Conservation (phyloP, 2,329 filamentous ascomycete species). For the Aspergillus ochraceus region DNA sequence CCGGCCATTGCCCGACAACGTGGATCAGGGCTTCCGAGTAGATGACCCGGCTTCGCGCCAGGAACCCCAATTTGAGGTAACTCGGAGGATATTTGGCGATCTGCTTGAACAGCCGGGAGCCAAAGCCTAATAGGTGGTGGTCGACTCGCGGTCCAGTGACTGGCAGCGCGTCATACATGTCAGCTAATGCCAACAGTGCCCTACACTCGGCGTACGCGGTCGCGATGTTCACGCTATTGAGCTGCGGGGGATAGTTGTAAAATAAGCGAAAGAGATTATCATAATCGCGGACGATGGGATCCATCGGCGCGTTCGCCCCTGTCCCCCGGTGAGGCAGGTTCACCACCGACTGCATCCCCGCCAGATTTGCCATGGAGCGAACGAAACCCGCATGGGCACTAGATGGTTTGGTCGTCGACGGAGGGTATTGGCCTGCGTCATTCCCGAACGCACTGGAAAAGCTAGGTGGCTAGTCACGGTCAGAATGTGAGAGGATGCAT, state of each 20-base stretch:
- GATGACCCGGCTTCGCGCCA: slow-evolving; percentile 79
- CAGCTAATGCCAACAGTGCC: slow-evolving; percentile 80
- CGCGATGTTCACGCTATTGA: slow-evolving; percentile 86
- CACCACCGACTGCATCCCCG: slow-evolving; percentile 54
- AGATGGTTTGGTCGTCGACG: slow-evolving; percentile 63
- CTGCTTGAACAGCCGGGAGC: slow-evolving; percentile 88
- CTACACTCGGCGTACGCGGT: slow-evolving; percentile 94
- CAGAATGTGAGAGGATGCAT: background rate
- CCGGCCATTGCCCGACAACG: slow-evolving; percentile 91
- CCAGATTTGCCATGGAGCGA: slow-evolving; percentile 80
- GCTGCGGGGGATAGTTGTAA: slow-evolving; percentile 83
- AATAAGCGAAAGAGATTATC: slow-evolving; percentile 95
- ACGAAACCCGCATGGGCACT: slow-evolving; percentile 71
- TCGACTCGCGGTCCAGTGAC: slow-evolving; percentile 89
- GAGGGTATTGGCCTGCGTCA: slow-evolving; percentile 44
- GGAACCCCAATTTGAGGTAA: slow-evolving; percentile 85
- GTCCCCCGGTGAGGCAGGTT: slow-evolving; percentile 50
- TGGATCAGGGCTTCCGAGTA: slow-evolving; percentile 88
- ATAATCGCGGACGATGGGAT: slow-evolving; percentile 85
- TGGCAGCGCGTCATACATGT: slow-evolving; percentile 87
- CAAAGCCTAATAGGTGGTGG: slow-evolving; percentile 90
- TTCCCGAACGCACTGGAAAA: slow-evolving; percentile 60
- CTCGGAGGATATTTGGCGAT: slow-evolving; percentile 94
- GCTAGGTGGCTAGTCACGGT: slow-evolving; percentile 29
- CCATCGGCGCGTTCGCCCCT: slow-evolving; percentile 59